Base-by-base conservation (phyloP, 108 stramenopile genomes). In the Nitzschia putrida region DNA sequence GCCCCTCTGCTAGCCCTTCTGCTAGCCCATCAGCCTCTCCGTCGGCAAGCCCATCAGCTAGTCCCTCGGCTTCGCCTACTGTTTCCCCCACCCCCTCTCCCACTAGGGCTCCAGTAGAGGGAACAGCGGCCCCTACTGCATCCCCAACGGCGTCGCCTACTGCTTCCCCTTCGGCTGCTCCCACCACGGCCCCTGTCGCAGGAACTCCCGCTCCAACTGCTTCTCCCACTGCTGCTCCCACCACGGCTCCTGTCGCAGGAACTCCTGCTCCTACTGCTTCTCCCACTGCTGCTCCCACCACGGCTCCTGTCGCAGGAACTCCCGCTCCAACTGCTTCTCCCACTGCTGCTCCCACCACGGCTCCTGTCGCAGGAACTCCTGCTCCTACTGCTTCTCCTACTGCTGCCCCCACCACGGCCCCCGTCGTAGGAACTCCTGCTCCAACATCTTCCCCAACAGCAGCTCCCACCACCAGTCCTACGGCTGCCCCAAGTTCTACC, bases 231-330 rank as follows among this genome's bases (percentile, higher is more conserved):
- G 16, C 20, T 42, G 44, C 64, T 23, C 52, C 72, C n/a, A 45
- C 24, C 22, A 5, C 53, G 16, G 20, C 26, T 20, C 37, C 58
- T 9, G 7, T 39, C 34, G 38, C 58, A 14, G 12, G 34, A 16
- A 37, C 58, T 1, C 58, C 53, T 47, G 53, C 25, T 38, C 10
- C 54, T 42, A 16, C 52, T 40, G 51, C 76, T 21, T 10, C 61
- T 7, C 47, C 65, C n/a, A 68, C 78, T 9, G 60, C 57, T n/a
- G 53, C 74, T 53, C 29, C 69, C 22, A 26, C 55, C 13, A 6
- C 23, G 13, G 23, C 55, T 56, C 24, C 55, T 8, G 55, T 14
- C 6, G 20, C 55, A 66, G 10, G 24, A 9, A 64, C 64, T 5
- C 50, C 26, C 6, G 57, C 40, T 0, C 57, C 55, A 11, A 56